These are phyloP conservation scores for Coccinonectria pachysandricola DNA, from an alignment of 2,329 filamentous ascomycete species.

Conservation along the genomic window DNA sequence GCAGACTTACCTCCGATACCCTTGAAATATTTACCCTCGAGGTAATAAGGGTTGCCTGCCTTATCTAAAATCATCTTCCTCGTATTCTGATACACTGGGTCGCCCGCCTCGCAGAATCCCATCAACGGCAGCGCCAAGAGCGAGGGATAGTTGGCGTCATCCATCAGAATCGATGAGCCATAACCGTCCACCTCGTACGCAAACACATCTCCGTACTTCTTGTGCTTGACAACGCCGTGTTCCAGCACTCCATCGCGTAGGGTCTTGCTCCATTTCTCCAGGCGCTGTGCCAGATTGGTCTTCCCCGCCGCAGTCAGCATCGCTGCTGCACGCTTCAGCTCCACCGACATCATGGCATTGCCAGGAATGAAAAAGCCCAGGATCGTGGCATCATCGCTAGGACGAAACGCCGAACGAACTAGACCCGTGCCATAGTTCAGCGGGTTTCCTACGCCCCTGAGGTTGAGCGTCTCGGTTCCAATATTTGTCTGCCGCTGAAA, in stretches of 20 bases:
- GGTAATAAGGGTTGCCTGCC: constrained; percentile 77
- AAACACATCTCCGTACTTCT: constrained; percentile 68
- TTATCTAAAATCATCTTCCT: constrained; percentile 65
- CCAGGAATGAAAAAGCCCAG: constrained; percentile 90
- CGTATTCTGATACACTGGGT: constrained; percentile 78
- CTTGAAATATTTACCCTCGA: constrained; percentile 64
- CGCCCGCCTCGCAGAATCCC: constrained; percentile 56
- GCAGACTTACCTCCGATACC: constrained; percentile 68
- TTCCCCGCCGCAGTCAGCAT: constrained; percentile 56
- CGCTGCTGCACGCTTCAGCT: constrained; percentile 64
- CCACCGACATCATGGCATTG: constrained; percentile 92
- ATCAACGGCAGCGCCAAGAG: constrained; percentile 68
- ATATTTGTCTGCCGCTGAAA: constrained; percentile 72
- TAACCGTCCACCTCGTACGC: constrained; percentile 85
- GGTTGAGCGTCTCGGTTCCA: constrained; percentile 81
- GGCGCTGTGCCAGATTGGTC: constrained; percentile 37
- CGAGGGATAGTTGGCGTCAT: constrained; percentile 80
- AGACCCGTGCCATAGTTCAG: constrained; percentile 75
- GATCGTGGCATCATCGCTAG: constrained; percentile 90
- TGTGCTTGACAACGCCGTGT: constrained; percentile 69
- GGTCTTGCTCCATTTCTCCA: constrained; percentile 47
- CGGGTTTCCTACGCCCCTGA: constrained; percentile 83
- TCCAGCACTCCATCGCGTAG: constrained; percentile 75
- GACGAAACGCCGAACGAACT: constrained; percentile 83
- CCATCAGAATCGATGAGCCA: constrained; percentile 74